Evolutionary conservation across 2,329 filamentous ascomycete genomes (phyloP), one percentile per base, ranked within the genome.

Genomic region (Epichloe festucae): DNA sequence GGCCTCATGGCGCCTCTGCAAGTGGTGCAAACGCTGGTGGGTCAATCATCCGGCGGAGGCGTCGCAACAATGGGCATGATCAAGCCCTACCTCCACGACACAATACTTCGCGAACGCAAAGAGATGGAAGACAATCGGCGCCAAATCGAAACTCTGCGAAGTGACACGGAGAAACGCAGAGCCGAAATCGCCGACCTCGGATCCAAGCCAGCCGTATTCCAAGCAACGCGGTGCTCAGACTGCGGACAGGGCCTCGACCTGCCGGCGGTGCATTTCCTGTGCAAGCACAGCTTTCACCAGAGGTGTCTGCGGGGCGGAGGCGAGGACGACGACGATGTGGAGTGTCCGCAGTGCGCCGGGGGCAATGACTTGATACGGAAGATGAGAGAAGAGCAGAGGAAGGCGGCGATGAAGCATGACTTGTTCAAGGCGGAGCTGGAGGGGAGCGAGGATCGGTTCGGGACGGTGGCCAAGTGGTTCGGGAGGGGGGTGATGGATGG

Each of bases 11-110:
- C 93, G 0, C 93, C 93, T 0, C 73, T 98, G 4, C 93, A 98
- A 65, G 93, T 98, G 35, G 93, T 98, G 15, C 91, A 98, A 67
- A 93, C 90, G 0, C 78, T 98, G 0, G 72, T 97, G 3, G 73
- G 74, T n/a, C 73, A 77, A 67, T 73, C 64, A 52, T 70, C 54
- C 0, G 61, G 64, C 15, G 63, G 65, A 6, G 66, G 83, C 5
- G 88, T 96, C 3, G 91, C 94, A 1, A 97, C 89, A 0, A 96
- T 98, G 87, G 93, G 91, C 48, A 89, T 97, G 78, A 85, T 98
- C 55, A 97, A 96, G 69, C 82, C 84, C 5, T 98, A 98, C 67
- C 81, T 98, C 2, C 81, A 86, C 56, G 82, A 86, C 48, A 95
- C 90, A 8, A 95, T 98, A 56, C 84, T 88, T 58, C 82, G 88